Evolutionary conservation across 140 eudicot genomes (phyloP).

Genomic region (Flaveria floridana): DNA sequence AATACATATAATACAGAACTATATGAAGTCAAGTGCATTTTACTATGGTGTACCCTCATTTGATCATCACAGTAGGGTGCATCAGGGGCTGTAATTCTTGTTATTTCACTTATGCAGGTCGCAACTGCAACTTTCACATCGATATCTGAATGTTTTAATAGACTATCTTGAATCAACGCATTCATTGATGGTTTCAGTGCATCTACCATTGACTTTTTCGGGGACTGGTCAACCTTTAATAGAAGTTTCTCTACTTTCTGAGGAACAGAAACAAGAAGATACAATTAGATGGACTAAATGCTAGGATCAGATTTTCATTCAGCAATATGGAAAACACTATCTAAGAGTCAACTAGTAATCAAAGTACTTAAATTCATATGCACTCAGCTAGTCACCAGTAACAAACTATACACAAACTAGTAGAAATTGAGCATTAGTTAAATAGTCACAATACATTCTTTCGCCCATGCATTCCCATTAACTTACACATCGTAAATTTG

Average conservation of each 20-base stretch:
- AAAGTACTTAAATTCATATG: background rate
- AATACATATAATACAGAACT: background rate
- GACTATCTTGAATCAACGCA: slow-evolving; percentile 58
- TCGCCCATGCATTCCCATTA: too few relatives aligned
- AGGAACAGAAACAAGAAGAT: slow-evolving; percentile 18
- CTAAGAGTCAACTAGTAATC: background rate
- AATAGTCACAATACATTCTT: too few relatives aligned
- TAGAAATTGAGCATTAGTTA: background rate
- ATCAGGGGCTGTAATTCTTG: slow-evolving; percentile 94
- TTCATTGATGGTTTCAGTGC: slow-evolving; percentile 69
- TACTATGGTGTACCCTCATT: slow-evolving; percentile 63
- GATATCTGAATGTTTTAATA: slow-evolving; percentile 58
- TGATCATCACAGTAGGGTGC: slow-evolving; percentile 87
- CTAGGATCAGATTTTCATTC: slow-evolving; percentile 1
- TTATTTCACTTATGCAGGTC: slow-evolving; percentile 92
- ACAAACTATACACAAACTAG: background rate
- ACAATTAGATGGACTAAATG: background rate
- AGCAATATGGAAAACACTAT: background rate
- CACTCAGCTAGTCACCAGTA: background rate
- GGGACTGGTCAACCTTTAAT: slow-evolving; percentile 84
- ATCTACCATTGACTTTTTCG: slow-evolving; percentile 56
- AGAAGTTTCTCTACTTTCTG: slow-evolving; percentile 64
- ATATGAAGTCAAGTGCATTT: background rate
- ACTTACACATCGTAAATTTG: too few relatives aligned
- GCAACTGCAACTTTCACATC: slow-evolving; percentile 87